These are phyloP conservation scores for Cercospora citrullina DNA, from an alignment of 2,329 filamentous ascomycete genomes.

Conservation along the genomic window DNA sequence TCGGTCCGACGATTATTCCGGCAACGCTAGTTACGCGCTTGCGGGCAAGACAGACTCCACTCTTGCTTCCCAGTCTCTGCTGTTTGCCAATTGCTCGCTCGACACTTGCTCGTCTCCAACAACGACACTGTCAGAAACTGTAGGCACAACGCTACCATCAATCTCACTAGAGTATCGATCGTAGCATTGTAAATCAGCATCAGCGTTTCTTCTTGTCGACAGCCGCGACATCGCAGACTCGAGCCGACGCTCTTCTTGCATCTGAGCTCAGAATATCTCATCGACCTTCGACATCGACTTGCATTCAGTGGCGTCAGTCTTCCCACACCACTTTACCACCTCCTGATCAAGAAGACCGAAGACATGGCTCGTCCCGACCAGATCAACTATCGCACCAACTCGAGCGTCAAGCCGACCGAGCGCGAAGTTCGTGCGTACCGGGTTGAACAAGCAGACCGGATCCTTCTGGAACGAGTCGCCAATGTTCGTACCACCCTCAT, in stretches of 20 bases:
- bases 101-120: neutral
- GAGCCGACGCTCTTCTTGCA: neutral
- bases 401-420: neutral
- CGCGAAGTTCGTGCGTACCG: neutral
- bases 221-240: neutral
- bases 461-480: neutral
- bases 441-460: neutral
- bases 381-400: neutral
- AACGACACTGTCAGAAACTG: neutral
- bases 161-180: neutral
- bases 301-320: neutral
- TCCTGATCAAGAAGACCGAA: neutral
- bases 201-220: neutral
- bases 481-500: neutral
- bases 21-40: neutral
- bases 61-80: neutral
- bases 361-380: neutral
- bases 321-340: neutral
- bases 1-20: neutral
- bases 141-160: neutral
- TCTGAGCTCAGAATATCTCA: neutral
- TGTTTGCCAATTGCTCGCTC: neutral
- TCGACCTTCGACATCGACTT: neutral
- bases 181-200: neutral
- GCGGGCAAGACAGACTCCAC: neutral